phyloP scores from a whole-genome alignment of 2,329 filamentous ascomycete genomes.

The Alternaria sp. region DNA sequence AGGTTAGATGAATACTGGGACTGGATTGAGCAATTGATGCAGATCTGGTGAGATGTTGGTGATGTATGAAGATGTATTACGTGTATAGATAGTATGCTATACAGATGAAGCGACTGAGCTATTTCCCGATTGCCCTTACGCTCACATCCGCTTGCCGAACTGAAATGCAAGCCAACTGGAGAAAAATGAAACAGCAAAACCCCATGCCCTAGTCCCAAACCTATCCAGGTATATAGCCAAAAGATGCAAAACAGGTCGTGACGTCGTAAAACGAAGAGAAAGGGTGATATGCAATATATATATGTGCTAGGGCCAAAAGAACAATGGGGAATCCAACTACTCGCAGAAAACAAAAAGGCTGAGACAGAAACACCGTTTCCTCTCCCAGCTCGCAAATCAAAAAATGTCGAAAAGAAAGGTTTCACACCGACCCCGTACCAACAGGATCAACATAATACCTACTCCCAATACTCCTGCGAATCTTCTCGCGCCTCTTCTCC shows the following conservation, averaged over 20 bases:
- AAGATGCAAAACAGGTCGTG: background rate
- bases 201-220: background rate
- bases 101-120: background rate
- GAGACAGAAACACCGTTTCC: background rate
- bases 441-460: constrained; percentile 47
- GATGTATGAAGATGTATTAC: background rate
- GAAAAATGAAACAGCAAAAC: too few species aligned
- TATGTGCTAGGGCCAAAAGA: background rate
- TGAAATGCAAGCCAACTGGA: background rate
- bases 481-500: constrained; percentile 59
- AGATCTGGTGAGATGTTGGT: too few species aligned
- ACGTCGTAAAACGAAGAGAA: constrained; percentile 1
- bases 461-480: constrained; percentile 62
- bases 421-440: background rate
- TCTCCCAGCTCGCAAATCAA: background rate
- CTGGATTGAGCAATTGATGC: background rate
- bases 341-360: background rate
- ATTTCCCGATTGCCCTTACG: background rate
- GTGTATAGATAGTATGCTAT: background rate
- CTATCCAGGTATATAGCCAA: constrained; percentile 4
- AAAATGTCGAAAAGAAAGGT: background rate
- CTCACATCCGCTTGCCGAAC: background rate
- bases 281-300: background rate
- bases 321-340: background rate
- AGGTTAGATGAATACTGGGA: too few species aligned